A percentile compares a stretch with the other conserved stretches of the same genome.
phyloP scores from a whole-genome alignment of 768 basidiomycete genomes.

The Mycena pura region DNA sequence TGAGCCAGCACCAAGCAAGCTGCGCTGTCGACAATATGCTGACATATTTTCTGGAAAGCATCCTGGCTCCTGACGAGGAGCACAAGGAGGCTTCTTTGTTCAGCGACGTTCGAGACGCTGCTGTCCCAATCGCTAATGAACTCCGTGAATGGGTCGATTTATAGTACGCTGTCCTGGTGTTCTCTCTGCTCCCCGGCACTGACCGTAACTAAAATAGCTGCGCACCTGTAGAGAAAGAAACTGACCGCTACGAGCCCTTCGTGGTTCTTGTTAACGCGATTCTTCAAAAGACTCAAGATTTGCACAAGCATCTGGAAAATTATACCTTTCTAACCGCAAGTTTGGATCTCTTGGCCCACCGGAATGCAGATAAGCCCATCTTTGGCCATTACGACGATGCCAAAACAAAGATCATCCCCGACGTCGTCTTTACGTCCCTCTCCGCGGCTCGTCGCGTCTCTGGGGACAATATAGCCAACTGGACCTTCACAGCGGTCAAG shows the following conservation, averaged over 20 bases:
- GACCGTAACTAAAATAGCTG: not conserved
- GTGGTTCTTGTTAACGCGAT: not conserved
- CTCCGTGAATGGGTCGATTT: not conserved
- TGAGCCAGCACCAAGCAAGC: not conserved
- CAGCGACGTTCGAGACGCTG: not conserved
- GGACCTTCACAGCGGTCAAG: not conserved
- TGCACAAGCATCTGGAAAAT: not conserved
- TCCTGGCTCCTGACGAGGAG: not conserved
- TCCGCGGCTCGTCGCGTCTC: not conserved
- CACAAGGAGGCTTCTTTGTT: not conserved
- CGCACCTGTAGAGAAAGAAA: not conserved
- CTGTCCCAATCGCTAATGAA: not conserved
- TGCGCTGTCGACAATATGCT: not conserved
- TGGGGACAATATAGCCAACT: too few species aligned
- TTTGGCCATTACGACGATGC: not conserved
- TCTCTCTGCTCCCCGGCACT: not conserved
- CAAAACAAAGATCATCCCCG: not conserved
- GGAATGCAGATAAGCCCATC: not conserved
- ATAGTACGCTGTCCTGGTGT: not conserved
- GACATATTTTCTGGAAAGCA: not conserved
- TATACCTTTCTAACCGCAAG: not conserved
- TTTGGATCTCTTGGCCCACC: not conserved
- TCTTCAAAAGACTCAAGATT: not conserved
- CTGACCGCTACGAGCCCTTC: not conserved
- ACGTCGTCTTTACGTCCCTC: not conserved